Percentiles rank a stretch among this genome's conserved stretches.
Evolutionary conservation across 371 early-diverging fungal genomes (phyloP).

Genomic region (Phascolomyces articulosus): DNA sequence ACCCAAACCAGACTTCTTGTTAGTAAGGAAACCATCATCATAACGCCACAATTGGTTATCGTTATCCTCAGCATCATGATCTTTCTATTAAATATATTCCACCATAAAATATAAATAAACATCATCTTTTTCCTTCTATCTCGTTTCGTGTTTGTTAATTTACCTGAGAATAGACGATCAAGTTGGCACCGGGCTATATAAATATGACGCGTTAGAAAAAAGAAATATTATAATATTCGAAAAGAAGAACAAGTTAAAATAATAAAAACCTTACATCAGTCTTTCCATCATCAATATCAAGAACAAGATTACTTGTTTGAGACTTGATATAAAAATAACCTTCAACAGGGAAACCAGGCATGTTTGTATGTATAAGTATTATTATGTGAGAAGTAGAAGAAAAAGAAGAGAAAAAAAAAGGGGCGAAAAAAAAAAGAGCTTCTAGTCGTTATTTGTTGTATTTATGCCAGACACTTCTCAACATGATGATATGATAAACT

Average conservation of each 20-base stretch:
- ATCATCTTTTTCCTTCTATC: not conserved
- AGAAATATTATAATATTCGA: not conserved
- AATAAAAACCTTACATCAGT: constrained; percentile 1
- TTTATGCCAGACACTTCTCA: constrained; percentile 2
- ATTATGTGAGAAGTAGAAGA: not conserved
- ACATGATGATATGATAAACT: not conserved
- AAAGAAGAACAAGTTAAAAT: not conserved
- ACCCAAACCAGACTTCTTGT: constrained; percentile 31
- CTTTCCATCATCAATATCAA: constrained; percentile 16
- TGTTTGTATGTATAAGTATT: not conserved
- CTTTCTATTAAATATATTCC: not conserved
- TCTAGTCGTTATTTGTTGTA: not conserved
- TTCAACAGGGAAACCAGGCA: constrained; percentile 28
- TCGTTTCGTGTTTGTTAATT: no score
- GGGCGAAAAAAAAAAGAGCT: not conserved
- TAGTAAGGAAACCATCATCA: constrained; percentile 26
- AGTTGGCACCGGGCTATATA: not conserved
- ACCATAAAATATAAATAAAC: no score
- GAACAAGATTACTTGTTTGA: constrained; percentile 13
- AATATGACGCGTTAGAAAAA: not conserved
- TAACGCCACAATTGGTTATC: constrained; percentile 29
- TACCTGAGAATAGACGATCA: constrained; percentile 10
- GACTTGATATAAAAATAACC: constrained; percentile 35
- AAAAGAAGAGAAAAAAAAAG: not conserved
- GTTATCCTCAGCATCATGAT: constrained; percentile 2